phyloP scores from a whole-genome alignment of 139 green algal species.

The Picocystis salinarum region DNA sequence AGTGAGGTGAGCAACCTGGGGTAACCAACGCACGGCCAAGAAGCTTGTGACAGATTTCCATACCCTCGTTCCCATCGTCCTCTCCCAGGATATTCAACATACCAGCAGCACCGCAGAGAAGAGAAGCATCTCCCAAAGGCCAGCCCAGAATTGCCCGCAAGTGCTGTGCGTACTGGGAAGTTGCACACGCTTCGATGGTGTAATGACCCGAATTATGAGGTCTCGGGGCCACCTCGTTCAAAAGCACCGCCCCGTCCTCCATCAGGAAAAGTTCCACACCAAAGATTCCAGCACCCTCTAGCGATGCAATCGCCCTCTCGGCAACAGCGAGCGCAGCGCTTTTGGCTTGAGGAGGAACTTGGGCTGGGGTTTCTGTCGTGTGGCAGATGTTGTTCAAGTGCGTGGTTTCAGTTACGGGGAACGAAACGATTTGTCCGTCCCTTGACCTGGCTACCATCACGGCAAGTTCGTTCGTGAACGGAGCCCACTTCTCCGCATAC shows the following conservation, averaged over 20 bases:
- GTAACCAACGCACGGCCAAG: background rate
- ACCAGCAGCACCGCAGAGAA: constrained; percentile 11
- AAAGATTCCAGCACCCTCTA: constrained; percentile 83
- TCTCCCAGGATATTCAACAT: background rate
- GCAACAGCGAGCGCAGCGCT: constrained; percentile 44
- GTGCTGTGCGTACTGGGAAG: constrained; percentile 85
- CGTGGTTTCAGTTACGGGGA: constrained; percentile 82
- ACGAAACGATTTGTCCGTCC: constrained; percentile 34
- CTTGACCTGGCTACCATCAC: constrained; percentile 36
- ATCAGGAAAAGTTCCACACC: constrained; percentile 92
- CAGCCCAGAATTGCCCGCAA: constrained; percentile 82
- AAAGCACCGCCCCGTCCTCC: constrained; percentile 46
- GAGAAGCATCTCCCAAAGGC: constrained; percentile 66
- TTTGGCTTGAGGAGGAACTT: constrained; percentile 25
- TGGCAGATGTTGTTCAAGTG: constrained; percentile 84
- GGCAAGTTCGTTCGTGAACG: constrained; percentile 62
- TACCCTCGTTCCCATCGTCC: background rate
- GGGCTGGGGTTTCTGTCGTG: constrained; percentile 72
- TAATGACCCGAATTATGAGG: constrained; percentile 97
- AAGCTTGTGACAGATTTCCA: background rate
- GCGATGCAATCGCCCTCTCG: constrained; percentile 37
- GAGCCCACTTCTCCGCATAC: constrained; percentile 86
- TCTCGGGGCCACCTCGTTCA: constrained; percentile 91
- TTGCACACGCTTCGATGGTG: constrained; percentile 82
- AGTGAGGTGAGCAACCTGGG: constrained; percentile 26